Evolutionary conservation across 805 yeast genomes (phyloP).

Genomic region (Wickerhamomyces ciferrii): DNA sequence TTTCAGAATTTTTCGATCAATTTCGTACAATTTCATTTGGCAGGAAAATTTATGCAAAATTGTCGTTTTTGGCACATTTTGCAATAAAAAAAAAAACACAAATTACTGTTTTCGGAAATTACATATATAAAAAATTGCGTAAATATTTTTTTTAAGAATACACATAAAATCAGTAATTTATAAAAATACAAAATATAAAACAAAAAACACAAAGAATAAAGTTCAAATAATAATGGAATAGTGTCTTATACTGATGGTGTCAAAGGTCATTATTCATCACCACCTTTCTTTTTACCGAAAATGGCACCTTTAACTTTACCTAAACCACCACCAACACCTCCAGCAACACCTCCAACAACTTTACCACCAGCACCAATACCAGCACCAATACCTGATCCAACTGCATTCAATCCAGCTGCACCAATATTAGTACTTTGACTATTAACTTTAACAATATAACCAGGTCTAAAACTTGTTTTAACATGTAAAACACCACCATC

Average conservation of each 20-base stretch:
- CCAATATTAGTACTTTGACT: conserved; percentile 35
- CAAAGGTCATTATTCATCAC: neutral
- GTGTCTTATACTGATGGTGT: too few relatives aligned
- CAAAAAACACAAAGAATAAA: neutral
- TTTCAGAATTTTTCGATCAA: too few relatives aligned
- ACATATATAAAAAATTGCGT: too few relatives aligned
- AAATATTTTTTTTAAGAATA: too few relatives aligned
- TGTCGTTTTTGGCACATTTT: too few relatives aligned
- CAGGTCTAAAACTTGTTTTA: conserved; percentile 62
- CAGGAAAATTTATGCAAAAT: too few relatives aligned
- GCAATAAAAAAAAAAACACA: too few relatives aligned
- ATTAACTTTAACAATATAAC: conserved; percentile 47
- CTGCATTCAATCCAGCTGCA: conserved; percentile 44
- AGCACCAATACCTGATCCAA: conserved; percentile 43
- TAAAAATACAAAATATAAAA: too few relatives aligned
- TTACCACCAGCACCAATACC: conserved; percentile 39
- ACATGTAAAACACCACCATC: conserved; percentile 59
- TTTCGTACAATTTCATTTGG: neutral
- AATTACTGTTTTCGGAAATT: too few relatives aligned
- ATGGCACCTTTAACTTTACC: conserved; percentile 35
- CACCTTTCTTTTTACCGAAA: conserved; percentile 25
- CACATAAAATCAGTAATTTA: too few relatives aligned
- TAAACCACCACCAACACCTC: conserved; percentile 39
- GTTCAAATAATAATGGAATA: too few relatives aligned
- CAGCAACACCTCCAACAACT: conserved; percentile 38